A percentile compares a stretch with the other conserved stretches of the same genome.
Conservation (phyloP, 2,329 filamentous ascomycete genomes). For the Penicillium sp. region DNA sequence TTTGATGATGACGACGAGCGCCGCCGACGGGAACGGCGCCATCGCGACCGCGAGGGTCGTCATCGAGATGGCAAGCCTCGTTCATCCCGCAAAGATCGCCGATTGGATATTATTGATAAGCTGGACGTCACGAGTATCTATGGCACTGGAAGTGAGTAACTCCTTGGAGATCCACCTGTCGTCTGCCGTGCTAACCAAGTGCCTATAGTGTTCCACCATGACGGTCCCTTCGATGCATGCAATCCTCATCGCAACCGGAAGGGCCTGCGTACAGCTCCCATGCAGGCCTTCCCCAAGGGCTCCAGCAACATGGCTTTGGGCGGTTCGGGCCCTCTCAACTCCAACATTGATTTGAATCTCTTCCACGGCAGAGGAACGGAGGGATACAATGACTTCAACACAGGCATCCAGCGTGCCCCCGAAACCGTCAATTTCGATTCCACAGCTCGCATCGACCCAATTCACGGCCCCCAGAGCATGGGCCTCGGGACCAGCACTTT, state of each 20-base stretch:
- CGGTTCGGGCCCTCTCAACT: constrained; percentile 79
- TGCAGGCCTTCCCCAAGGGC: constrained; percentile 92
- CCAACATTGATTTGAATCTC: constrained; percentile 76
- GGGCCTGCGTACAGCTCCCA: constrained; percentile 77
- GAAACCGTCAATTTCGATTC: constrained; percentile 61
- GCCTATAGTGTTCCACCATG: constrained; percentile 88
- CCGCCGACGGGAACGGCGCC: constrained; percentile 49
- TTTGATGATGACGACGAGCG: constrained; percentile 50
- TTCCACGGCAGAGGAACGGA: constrained; percentile 85
- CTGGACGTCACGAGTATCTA: constrained; percentile 95
- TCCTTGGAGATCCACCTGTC: constrained; percentile 30
- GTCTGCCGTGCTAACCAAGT: neutral
- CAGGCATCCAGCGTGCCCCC: constrained; percentile 33
- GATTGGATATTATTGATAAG: constrained; percentile 89
- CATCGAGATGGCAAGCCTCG: constrained; percentile 40
- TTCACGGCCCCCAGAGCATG: constrained; percentile 79
- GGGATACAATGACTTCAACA: constrained; percentile 75
- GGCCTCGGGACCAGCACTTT: constrained; percentile 94
- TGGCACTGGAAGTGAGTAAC: constrained; percentile 75
- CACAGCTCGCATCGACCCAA: constrained; percentile 61
- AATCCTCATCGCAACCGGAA: constrained; percentile 91
- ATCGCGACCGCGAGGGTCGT: constrained; percentile 51
- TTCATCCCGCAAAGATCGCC: constrained; percentile 41
- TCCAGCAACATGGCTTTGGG: constrained; percentile 90
- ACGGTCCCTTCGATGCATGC: constrained; percentile 94